phyloP scores from a whole-genome alignment of 768 basidiomycete genomes.

The Cubamyces lactineus region DNA sequence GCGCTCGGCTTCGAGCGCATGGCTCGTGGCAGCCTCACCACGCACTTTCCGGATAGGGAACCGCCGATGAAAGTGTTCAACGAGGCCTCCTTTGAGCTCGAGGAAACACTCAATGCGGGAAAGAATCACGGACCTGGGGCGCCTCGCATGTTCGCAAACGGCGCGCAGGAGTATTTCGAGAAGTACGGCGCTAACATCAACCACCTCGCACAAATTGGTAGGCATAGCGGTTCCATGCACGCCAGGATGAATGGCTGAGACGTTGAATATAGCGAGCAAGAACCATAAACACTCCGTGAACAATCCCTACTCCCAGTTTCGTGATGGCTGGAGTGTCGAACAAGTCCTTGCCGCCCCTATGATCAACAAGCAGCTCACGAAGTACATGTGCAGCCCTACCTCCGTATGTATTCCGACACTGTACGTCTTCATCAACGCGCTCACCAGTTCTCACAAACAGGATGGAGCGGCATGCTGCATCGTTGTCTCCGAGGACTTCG shows the following conservation, averaged over 20 bases:
- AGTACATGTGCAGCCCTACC: slow-evolving; percentile 88
- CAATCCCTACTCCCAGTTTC: slow-evolving; percentile 88
- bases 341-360: slow-evolving; percentile 68
- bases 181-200: slow-evolving; percentile 70
- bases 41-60: slow-evolving; percentile 58
- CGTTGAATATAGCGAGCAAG: slow-evolving; percentile 61
- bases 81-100: slow-evolving; percentile 50
- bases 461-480: slow-evolving; percentile 79
- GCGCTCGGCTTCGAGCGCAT: slow-evolving; percentile 90
- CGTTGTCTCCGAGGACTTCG: slow-evolving; percentile 79
- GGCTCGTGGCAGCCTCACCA: slow-evolving; percentile 72
- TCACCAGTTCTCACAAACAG: slow-evolving; percentile 36
- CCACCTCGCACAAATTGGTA: slow-evolving; percentile 79
- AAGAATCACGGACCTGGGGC: slow-evolving; percentile 70
- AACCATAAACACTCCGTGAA: slow-evolving; percentile 82
- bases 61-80: slow-evolving; percentile 53
- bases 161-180: slow-evolving; percentile 71
- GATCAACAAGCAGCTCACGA: slow-evolving; percentile 74
- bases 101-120: slow-evolving; percentile 47
- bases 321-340: slow-evolving; percentile 74
- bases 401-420: slow-evolving; percentile 47
- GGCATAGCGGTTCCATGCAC: slow-evolving; percentile 16
- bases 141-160: slow-evolving; percentile 77
- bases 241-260: background rate
- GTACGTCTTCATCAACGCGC: background rate